phyloP scores from a whole-genome alignment of 2,329 filamentous ascomycete species.

The Microthyrium microscopicum region DNA sequence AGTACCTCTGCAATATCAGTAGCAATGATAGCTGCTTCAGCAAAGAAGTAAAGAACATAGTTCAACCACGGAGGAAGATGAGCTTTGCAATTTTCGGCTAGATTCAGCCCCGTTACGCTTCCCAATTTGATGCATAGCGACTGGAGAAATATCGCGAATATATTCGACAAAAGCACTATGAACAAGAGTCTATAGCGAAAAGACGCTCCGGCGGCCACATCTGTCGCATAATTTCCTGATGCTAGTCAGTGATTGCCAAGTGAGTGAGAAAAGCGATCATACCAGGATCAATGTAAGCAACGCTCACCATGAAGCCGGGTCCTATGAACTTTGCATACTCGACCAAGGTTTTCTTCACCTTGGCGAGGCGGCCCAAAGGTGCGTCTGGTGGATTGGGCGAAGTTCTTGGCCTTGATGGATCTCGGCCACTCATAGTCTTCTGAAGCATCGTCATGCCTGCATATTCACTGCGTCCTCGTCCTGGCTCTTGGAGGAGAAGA shows the following conservation, averaged over 20 bases:
- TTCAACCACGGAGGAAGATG: constrained; percentile 38
- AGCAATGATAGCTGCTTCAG: constrained; percentile 39
- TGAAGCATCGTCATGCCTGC: background rate
- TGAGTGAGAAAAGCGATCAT: constrained; percentile 6
- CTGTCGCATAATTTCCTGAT: constrained; percentile 54
- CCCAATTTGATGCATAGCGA: constrained; percentile 45
- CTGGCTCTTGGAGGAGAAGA: too few relatives aligned
- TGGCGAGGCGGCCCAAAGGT: background rate
- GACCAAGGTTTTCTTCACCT: constrained; percentile 15
- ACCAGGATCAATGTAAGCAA: constrained; percentile 33
- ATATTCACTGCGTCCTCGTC: background rate
- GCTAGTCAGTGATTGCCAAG: constrained; percentile 22
- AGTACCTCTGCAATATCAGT: constrained; percentile 40
- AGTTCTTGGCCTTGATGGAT: too few relatives aligned
- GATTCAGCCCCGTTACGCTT: constrained; percentile 31
- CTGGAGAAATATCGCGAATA: constrained; percentile 56
- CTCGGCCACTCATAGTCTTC: too few relatives aligned
- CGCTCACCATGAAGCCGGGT: constrained; percentile 45
- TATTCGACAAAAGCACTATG: constrained; percentile 50
- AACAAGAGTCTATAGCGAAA: constrained; percentile 52
- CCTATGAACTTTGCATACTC: constrained; percentile 45
- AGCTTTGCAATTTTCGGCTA: constrained; percentile 31
- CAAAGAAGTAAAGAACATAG: constrained; percentile 35
- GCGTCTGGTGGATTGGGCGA: too few relatives aligned
- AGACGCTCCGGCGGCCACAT: constrained; percentile 49